phyloP scores from a whole-genome alignment of 176 grass and related monocot genomes.

The Cenchrus fungigraminus region DNA sequence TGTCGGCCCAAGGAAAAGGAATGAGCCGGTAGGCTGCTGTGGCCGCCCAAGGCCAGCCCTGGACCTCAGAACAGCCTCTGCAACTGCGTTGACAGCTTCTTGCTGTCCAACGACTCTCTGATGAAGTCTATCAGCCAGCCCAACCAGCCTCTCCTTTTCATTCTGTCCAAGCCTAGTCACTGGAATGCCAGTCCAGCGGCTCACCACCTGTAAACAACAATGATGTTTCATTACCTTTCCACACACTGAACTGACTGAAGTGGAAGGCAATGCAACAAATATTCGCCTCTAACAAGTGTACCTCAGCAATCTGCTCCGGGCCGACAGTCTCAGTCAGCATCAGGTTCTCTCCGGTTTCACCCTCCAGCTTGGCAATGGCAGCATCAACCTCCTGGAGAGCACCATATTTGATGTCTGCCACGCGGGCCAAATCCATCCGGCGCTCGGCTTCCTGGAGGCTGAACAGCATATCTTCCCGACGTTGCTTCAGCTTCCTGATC shows the following conservation, averaged over 20 bases:
- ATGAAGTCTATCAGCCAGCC: constrained; percentile 74
- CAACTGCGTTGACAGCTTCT: constrained; percentile 68
- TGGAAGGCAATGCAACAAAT: background rate
- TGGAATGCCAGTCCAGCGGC: constrained; percentile 86
- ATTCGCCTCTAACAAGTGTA: background rate
- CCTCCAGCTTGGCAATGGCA: constrained; percentile 71
- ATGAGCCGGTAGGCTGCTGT: constrained; percentile 80
- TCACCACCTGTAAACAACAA: constrained; percentile 54
- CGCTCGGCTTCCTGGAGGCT: constrained; percentile 75
- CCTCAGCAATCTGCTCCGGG: constrained; percentile 83
- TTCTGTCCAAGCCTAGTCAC: constrained; percentile 88
- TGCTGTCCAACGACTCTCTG: constrained; percentile 62
- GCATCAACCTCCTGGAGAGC: constrained; percentile 67
- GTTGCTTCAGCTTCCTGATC: constrained; percentile 70
- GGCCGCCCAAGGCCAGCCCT: constrained; percentile 75
- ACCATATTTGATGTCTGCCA: constrained; percentile 68
- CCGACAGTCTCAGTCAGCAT: constrained; percentile 83
- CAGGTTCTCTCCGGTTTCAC: constrained; percentile 73
- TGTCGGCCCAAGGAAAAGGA: constrained; percentile 81
- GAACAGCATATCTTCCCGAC: constrained; percentile 59
- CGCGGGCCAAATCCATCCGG: constrained; percentile 79
- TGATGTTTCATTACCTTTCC: background rate
- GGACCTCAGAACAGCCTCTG: constrained; percentile 79
- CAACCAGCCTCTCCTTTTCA: constrained; percentile 70
- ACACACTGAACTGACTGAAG: background rate